phyloP scores from a whole-genome alignment of 2,329 filamentous ascomycete genomes.

The Rosellinia necatrix region DNA sequence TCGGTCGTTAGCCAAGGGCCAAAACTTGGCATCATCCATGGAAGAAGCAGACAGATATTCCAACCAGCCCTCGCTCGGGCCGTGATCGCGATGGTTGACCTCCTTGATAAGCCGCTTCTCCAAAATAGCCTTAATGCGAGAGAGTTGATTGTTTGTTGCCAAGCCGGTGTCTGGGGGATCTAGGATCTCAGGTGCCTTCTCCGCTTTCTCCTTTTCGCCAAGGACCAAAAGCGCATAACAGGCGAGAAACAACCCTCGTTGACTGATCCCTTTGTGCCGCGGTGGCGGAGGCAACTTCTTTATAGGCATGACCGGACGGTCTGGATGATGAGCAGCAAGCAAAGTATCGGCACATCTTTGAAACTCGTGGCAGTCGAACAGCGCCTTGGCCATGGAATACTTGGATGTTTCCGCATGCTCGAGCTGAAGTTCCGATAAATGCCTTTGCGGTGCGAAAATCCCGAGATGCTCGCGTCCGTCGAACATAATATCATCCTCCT shows the following conservation, averaged over 20 bases:
- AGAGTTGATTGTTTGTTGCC: background rate
- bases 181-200: background rate
- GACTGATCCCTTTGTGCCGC: background rate
- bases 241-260: conserved; percentile 9
- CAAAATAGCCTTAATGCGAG: background rate
- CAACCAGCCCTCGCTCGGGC: conserved; percentile 1
- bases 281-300: background rate
- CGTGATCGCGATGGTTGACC: background rate
- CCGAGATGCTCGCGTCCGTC: background rate
- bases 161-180: background rate
- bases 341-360: conserved; percentile 5
- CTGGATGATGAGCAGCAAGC: background rate
- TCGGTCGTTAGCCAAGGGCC: background rate
- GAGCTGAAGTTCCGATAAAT: background rate
- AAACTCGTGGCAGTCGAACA: conserved; percentile 18
- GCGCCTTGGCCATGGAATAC: conserved; percentile 5
- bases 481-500: background rate
- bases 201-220: conserved; percentile 6
- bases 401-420: conserved; percentile 6
- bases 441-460: background rate
- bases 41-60: conserved; percentile 4
- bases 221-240: conserved; percentile 3
- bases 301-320: background rate
- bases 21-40: background rate
- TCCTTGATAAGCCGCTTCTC: background rate